Base-by-base conservation (phyloP, 768 basidiomycete genomes). In the Hygrocybe coccinea region DNA sequence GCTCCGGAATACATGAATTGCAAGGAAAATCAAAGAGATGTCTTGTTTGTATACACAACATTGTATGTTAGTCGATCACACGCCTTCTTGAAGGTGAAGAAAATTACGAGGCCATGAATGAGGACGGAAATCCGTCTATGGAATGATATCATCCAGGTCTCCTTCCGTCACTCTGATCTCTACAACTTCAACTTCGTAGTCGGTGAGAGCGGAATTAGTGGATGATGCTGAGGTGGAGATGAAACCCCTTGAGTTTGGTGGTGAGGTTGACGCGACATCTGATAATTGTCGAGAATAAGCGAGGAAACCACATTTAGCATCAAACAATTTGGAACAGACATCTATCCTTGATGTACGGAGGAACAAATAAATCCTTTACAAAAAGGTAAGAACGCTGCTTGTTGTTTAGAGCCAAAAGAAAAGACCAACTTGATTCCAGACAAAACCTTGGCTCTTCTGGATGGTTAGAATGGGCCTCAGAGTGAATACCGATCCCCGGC, bases 331-430 rank as follows among this genome's bases (percentile, higher is more conserved):
- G 37, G 52, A 56, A 39, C 47, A 82, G 69, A 91, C 90, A 92
- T 81, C 90, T 75, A 66, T 92, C 90, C 70, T 92, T 91, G 74
- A 90, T 89, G 63, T 91, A 92, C 4, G 90, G 87, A 17, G 90
- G 90, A 14, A 92, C 84, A 61, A 92, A 92, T 17, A 92, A 77
- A 60, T 92, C 90, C 89, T 91, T 51, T 11, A 41, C 17, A 52
- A 39, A 43, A n/a, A 44, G 38, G 50, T 25, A 56, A 57, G 34
- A 52, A 19, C 60, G 54, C 57, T 37, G 45, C 53, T 55, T 1
- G 8, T 15, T 15, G 50, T 48, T 44, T 25, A 52, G 47, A 33
- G 19, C 21, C 15, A 44, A 50, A 41, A 25, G 35, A 3, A 50
- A 38, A 21, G 50, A 70, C 83, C 47, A 51, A 88, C 89, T 79